Conservation (phyloP, 2,329 filamentous ascomycete genomes). For the Apiospora marii region DNA sequence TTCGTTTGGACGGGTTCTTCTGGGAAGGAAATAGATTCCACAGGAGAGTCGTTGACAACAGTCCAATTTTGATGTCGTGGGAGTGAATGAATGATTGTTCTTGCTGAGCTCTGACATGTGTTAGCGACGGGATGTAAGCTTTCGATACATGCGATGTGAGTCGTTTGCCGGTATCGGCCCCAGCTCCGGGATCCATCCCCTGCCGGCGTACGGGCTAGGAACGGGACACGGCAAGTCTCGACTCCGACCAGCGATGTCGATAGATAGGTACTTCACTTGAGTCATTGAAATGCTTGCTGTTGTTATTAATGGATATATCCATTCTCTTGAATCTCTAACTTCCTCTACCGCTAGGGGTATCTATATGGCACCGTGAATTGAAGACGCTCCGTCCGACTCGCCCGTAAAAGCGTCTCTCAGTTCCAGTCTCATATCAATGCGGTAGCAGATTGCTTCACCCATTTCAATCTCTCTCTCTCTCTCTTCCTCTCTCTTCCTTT, state of each 20-base stretch:
- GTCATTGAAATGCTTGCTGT: not conserved
- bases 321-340: constrained; percentile 15
- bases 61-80: not conserved
- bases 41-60: not conserved
- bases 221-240: not conserved
- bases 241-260: not conserved
- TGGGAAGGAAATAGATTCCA: not conserved
- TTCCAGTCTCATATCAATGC: constrained; percentile 19
- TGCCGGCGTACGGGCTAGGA: not conserved
- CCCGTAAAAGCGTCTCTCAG: not conserved
- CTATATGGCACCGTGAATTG: constrained; percentile 9
- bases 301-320: constrained; percentile 8
- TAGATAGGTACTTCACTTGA: not conserved
- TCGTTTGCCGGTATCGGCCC: constrained; percentile 5
- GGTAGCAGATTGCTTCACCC: not conserved
- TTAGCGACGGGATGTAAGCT: not conserved
- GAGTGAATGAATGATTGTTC: not conserved
- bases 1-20: not conserved
- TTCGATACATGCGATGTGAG: not conserved
- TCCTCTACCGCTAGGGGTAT: constrained; percentile 19
- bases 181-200: too few relatives aligned
- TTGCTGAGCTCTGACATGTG: too few relatives aligned
- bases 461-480: not conserved
- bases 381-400: not conserved
- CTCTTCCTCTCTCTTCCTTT: too few relatives aligned